Conservation (phyloP, 306 rosid species). For the Cucumis hystrix region DNA sequence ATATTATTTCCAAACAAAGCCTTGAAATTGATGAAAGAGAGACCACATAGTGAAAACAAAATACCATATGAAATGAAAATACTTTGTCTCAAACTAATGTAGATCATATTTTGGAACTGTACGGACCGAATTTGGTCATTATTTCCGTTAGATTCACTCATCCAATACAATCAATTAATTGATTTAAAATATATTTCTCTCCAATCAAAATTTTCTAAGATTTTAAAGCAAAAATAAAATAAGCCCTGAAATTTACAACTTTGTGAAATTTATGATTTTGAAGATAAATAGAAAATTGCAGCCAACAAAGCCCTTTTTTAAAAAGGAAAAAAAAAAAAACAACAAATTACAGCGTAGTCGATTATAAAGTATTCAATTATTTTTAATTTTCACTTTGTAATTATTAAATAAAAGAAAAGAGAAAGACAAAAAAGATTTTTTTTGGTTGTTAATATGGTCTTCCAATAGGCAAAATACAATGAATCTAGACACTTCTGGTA, state of each 20-base stretch:
- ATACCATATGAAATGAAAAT: background rate
- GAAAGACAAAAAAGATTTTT: background rate
- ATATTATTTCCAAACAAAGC: background rate
- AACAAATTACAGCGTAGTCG: too few species aligned
- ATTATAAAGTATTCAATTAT: too few species aligned
- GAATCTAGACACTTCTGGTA: background rate
- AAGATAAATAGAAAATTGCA: background rate
- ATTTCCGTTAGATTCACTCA: background rate
- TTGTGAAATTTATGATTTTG: background rate
- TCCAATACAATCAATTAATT: background rate
- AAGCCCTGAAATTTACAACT: background rate
- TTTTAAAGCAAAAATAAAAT: background rate
- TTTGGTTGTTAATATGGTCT: too few species aligned
- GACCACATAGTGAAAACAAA: background rate
- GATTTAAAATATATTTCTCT: background rate
- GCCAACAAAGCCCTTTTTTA: too few species aligned
- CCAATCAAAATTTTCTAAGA: background rate
- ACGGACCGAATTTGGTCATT: background rate
- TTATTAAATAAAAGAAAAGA: too few species aligned
- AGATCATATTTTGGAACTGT: too few species aligned
- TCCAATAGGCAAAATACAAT: background rate
- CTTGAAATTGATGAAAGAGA: background rate
- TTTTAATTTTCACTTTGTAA: too few species aligned
- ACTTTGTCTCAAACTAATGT: background rate
- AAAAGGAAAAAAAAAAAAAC: too few species aligned